phyloP scores from a whole-genome alignment of 2,329 filamentous ascomycete species.

The Fusarium tricinctum region DNA sequence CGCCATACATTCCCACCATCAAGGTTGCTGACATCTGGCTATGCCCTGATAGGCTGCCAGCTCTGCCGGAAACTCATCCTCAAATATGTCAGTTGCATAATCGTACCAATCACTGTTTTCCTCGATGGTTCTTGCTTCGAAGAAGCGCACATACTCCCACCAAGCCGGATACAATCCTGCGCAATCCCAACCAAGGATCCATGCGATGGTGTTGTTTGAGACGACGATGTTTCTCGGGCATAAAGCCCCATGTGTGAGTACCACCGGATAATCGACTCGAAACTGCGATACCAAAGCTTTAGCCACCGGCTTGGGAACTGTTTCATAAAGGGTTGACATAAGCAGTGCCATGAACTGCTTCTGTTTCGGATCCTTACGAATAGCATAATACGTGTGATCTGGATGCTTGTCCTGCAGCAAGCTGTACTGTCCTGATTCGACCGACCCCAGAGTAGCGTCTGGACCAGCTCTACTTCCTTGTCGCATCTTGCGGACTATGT shows the following conservation, averaged over 20 bases:
- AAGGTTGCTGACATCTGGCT: conserved; percentile 49
- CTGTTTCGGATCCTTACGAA: conserved; percentile 36
- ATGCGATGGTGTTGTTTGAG: conserved; percentile 40
- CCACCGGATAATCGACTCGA: conserved; percentile 19
- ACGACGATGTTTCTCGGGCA: conserved; percentile 52
- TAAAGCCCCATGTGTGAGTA: conserved; percentile 49
- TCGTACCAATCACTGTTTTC: conserved; percentile 53
- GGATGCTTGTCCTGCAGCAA: conserved; percentile 50
- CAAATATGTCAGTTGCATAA: conserved; percentile 51
- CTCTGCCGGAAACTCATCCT: conserved; percentile 42
- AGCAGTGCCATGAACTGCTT: conserved; percentile 48
- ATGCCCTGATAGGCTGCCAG: conserved; percentile 53
- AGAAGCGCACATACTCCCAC: conserved; percentile 56
- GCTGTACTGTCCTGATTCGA: conserved; percentile 44
- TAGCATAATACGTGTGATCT: conserved; percentile 50
- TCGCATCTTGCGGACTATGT: conserved; percentile 47
- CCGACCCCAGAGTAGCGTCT: conserved; percentile 21
- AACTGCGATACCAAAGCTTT: conserved; percentile 44
- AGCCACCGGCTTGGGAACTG: conserved; percentile 45
- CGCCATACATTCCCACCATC: background rate
- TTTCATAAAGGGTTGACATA: conserved; percentile 45
- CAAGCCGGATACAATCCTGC: conserved; percentile 53
- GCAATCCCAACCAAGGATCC: conserved; percentile 52
- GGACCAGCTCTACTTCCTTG: background rate
- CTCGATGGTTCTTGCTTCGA: conserved; percentile 49